Evolutionary conservation across 352 stramenopile genomes (phyloP), one percentile per base, ranked within the genome.

Genomic region (Globisporangium viniferum): DNA sequence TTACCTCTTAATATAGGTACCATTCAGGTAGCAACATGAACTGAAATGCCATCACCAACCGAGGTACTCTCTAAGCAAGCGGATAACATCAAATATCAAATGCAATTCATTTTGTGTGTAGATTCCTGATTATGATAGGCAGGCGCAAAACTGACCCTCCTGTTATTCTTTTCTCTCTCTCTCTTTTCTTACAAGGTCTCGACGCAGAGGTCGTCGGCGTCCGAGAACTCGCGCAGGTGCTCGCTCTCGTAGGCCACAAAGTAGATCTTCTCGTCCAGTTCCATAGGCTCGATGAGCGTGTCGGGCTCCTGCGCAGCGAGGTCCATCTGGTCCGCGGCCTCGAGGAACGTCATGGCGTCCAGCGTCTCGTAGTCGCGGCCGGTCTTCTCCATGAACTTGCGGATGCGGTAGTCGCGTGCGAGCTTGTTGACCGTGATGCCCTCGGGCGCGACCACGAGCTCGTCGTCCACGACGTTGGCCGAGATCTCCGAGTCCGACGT

Each of bases 361-460:
- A 91, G 62, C 14, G 75, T 65, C 8, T 73, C 64, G 67, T 84
- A 82, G 41, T 61, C 75, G 7, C 68, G 68, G 8, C 81, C 70
- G 2, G 75, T 82, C 58, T 84, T 76, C 68, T 90, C 82, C 6
- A 73, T 68, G 62, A 92, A 90, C 72, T 90, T 90, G 53, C 72
- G 73, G 44, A 89, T 77, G 24, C 81, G 81, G 53, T 78, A 82
- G 61, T 89, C 73, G 0, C 78, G 80, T 41, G 79, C 73, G 29
- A 87, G 41, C 44, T 73, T 70, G 3, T 69, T 62, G 18, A 85
- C 78, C 4, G 57, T 72, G 49, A 89, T 64, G 20, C 77, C 71
- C 12, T 83, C 78, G 0, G 29, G 64, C 2, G 71, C 59, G 31
- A 67, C 33, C 9, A 76, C 74, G 29, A 8, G 71, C 24, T 78